Evolutionary conservation across 2,329 filamentous ascomycete genomes (phyloP).

Genomic region (Colletotrichum horii): DNA sequence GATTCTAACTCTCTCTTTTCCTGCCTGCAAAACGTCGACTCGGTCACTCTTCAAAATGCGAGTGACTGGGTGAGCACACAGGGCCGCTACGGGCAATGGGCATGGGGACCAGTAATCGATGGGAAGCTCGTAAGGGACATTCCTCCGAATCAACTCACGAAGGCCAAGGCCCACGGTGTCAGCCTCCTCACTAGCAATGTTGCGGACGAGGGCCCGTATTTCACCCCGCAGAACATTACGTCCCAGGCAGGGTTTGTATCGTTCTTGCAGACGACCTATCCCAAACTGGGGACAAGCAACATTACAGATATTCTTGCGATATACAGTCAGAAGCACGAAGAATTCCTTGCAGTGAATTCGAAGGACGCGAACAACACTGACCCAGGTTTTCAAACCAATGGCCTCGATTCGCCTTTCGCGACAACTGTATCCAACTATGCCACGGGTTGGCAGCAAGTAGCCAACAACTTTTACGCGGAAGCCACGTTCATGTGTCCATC

Average conservation of each 20-base stretch:
- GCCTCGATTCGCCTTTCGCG: not conserved
- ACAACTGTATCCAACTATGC: conserved; percentile 8
- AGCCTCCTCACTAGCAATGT: conserved; percentile 9
- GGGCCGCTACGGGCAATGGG: conserved; percentile 3
- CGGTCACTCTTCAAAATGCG: not conserved
- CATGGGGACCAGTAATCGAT: not conserved
- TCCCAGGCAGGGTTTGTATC: not conserved
- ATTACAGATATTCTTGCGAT: not conserved
- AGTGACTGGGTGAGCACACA: conserved; percentile 14
- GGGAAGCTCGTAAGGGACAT: not conserved
- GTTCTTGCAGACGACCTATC: not conserved
- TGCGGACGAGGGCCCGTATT: conserved; percentile 8
- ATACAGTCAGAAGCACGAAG: not conserved
- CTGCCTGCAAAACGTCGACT: conserved; percentile 6
- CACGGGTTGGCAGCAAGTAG: conserved; percentile 11
- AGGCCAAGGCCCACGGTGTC: not conserved
- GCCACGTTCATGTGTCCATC: conserved; percentile 4
- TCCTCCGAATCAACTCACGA: not conserved
- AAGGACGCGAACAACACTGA: conserved; percentile 11
- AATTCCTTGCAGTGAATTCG: not conserved
- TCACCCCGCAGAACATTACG: conserved; percentile 1
- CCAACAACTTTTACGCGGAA: conserved; percentile 11
- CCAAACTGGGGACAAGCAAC: not conserved
- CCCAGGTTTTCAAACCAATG: not conserved
- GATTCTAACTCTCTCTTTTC: not conserved